Conservation (phyloP, 768 basidiomycete genomes). For the Pilatotrama ljubarskyi region DNA sequence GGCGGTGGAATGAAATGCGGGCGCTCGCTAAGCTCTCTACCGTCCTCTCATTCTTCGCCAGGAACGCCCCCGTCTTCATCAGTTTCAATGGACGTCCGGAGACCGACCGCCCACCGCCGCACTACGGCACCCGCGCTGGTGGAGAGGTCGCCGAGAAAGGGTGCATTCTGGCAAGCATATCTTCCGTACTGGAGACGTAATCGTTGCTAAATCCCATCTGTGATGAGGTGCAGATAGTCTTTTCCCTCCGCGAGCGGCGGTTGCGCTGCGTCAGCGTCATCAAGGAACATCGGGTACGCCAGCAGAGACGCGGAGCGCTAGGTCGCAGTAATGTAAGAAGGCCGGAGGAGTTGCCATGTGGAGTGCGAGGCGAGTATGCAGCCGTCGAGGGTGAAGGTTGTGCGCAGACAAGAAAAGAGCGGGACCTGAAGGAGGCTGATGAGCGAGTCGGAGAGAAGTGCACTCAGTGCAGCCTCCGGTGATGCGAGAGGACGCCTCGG, state of each 20-base stretch:
- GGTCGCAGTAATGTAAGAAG: background rate
- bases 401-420: constrained; percentile 1
- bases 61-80: background rate
- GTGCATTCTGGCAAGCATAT: background rate
- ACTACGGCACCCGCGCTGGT: background rate
- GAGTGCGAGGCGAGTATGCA: background rate
- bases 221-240: background rate
- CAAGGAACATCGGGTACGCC: constrained; percentile 5
- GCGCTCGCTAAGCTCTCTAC: background rate
- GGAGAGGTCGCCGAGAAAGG: background rate
- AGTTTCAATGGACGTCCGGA: background rate
- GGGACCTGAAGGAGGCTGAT: constrained; percentile 7
- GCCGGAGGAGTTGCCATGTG: background rate
- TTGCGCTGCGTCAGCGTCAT: constrained; percentile 8
- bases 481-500: constrained; percentile 1
- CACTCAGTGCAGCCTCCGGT: background rate
- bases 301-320: background rate
- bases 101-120: constrained; percentile 3
- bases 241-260: background rate
- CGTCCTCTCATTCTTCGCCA: background rate
- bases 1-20: background rate
- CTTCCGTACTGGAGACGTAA: constrained; percentile 21
- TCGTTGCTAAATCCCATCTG: background rate
- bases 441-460: constrained; percentile 11
- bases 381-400: no score